phyloP scores from a whole-genome alignment of 371 early-diverging fungal genomes.

The Saksenaea oblongispora region DNA sequence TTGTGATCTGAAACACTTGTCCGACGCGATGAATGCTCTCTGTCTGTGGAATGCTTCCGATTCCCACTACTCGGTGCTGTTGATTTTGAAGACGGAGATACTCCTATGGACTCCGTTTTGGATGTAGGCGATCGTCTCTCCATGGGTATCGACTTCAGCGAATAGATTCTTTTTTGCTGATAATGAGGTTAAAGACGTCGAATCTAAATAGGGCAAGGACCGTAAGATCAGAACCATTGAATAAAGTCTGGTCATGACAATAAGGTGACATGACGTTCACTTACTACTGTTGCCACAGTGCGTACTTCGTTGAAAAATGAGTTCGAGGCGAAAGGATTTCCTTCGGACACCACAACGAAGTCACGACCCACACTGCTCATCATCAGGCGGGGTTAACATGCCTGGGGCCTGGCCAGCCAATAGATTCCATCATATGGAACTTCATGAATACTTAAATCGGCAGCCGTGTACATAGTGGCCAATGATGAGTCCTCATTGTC shows the following conservation, averaged over 20 bases:
- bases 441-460: too few relatives aligned
- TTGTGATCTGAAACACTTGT: background rate
- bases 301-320: too few relatives aligned
- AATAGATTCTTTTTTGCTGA: background rate
- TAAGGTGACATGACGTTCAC: background rate
- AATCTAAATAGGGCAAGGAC: background rate
- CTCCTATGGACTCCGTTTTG: constrained; percentile 1
- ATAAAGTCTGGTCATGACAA: background rate
- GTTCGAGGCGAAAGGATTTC: too few relatives aligned
- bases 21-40: background rate
- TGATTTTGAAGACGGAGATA: background rate
- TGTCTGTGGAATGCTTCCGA: background rate
- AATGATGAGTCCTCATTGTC: too few relatives aligned
- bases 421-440: too few relatives aligned
- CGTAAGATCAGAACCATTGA: background rate
- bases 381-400: too few relatives aligned
- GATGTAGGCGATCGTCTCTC: constrained; percentile 3
- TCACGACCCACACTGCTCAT: too few relatives aligned
- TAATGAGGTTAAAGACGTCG: background rate
- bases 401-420: too few relatives aligned
- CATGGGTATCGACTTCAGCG: constrained; percentile 1
- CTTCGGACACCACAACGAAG: too few relatives aligned
- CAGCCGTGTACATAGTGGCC: too few relatives aligned
- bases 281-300: background rate
- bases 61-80: background rate